A percentile compares a stretch with the other conserved stretches of the same genome.
Conservation (phyloP, 768 basidiomycete genomes). For the Suillus subalutaceus region DNA sequence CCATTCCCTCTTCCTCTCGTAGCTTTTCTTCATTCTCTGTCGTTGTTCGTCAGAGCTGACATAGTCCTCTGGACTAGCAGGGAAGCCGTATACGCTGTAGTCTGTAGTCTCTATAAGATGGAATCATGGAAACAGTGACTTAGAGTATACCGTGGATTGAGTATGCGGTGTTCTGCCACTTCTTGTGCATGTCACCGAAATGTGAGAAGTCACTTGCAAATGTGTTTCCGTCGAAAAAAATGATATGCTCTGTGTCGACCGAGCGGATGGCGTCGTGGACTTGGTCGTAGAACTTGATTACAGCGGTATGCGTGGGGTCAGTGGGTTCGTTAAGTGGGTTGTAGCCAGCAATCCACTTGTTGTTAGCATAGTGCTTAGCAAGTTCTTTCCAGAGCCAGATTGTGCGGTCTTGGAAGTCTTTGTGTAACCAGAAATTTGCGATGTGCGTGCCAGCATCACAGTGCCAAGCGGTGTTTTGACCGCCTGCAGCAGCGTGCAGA, state of each 20-base stretch:
- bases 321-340: conserved; percentile 85
- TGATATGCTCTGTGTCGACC: conserved; percentile 67
- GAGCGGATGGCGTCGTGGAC: conserved; percentile 72
- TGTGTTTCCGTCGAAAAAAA: conserved; percentile 86
- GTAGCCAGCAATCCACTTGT: conserved; percentile 86
- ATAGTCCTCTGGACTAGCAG: conserved; percentile 57
- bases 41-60: conserved; percentile 54
- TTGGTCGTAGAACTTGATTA: conserved; percentile 69
- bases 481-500: conserved; percentile 75
- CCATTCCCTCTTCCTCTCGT: conserved; percentile 77
- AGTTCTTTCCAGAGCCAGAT: conserved; percentile 80
- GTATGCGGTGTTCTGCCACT: conserved; percentile 74
- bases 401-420: conserved; percentile 80
- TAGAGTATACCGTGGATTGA: conserved; percentile 64
- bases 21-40: conserved; percentile 54
- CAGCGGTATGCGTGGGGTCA: conserved; percentile 64
- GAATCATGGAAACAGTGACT: background rate
- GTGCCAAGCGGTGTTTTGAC: conserved; percentile 84
- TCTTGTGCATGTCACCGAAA: conserved; percentile 63
- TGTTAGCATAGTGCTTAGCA: conserved; percentile 73
- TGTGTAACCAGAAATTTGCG: conserved; percentile 81
- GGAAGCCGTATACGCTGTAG: conserved; percentile 64
- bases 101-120: conserved; percentile 16
- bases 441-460: conserved; percentile 70
- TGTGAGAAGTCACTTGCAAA: conserved; percentile 79